Conservation (phyloP, 2,329 filamentous ascomycete genomes). For the Byssoonygena ceratinophila region DNA sequence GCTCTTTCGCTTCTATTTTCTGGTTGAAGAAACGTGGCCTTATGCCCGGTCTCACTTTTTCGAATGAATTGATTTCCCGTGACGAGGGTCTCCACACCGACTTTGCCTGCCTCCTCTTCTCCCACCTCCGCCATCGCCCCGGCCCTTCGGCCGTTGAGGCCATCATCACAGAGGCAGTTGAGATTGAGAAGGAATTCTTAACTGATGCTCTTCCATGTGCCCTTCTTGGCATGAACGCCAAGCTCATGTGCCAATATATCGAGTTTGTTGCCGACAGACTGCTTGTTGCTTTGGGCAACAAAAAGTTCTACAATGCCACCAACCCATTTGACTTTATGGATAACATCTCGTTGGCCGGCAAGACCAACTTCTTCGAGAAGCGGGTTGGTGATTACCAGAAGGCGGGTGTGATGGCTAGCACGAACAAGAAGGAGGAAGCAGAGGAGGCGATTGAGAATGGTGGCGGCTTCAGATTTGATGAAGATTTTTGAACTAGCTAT, state of each 20-base stretch:
- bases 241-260: slow-evolving; percentile 98
- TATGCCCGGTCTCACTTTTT: slow-evolving; percentile 97
- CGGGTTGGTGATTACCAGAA: slow-evolving; percentile 99
- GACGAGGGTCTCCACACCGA: slow-evolving; percentile 99
- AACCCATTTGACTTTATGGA: slow-evolving; percentile 99
- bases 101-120: slow-evolving; percentile 95
- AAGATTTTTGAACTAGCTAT: slow-evolving; percentile 67
- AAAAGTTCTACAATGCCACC: slow-evolving; percentile 80
- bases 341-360: slow-evolving; percentile 95
- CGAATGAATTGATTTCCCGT: slow-evolving; percentile 98
- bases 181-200: slow-evolving; percentile 94
- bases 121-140: slow-evolving; percentile 88
- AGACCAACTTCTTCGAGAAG: slow-evolving; percentile 99
- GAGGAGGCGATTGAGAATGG: slow-evolving; percentile 30
- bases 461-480: slow-evolving; percentile 85
- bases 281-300: slow-evolving; percentile 81
- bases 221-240: slow-evolving; percentile 94
- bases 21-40: slow-evolving; percentile 99
- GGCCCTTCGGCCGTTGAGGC: slow-evolving; percentile 67
- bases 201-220: slow-evolving; percentile 87
- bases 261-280: slow-evolving; percentile 98
- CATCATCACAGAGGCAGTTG: slow-evolving; percentile 89
- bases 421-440: slow-evolving; percentile 59
- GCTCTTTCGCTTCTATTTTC: slow-evolving; percentile 97
- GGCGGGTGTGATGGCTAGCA: slow-evolving; percentile 93